These are phyloP conservation scores for Aspergillus floridensis DNA, from an alignment of 2,329 filamentous ascomycete species.

Conservation along the genomic window DNA sequence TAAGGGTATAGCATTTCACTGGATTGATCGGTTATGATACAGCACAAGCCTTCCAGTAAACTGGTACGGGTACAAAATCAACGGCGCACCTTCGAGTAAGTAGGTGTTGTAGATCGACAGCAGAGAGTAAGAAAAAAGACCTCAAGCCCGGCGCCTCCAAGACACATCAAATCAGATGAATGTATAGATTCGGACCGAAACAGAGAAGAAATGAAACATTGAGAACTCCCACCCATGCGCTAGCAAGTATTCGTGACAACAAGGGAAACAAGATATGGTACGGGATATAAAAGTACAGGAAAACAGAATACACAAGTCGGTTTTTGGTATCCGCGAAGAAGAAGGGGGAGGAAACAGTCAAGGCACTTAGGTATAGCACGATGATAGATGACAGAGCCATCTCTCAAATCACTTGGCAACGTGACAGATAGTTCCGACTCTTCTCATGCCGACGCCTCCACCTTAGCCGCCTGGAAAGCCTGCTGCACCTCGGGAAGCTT, in stretches of 20 bases:
- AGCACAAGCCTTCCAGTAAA: neutral
- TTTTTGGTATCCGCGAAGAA: slow-evolving; percentile 10
- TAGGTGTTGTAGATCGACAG: neutral
- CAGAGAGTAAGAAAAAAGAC: neutral
- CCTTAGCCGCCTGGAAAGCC: slow-evolving; percentile 36
- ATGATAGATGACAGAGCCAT: too few species aligned
- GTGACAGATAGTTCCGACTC: neutral
- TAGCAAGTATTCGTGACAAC: slow-evolving; percentile 33
- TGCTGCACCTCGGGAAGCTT: slow-evolving; percentile 36
- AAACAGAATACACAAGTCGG: slow-evolving; percentile 5
- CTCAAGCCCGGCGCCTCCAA: neutral
- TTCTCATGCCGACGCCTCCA: slow-evolving; percentile 17
- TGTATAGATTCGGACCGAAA: neutral
- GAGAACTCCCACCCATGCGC: slow-evolving; percentile 42
- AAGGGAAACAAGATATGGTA: slow-evolving; percentile 15
- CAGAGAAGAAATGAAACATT: slow-evolving; percentile 13
- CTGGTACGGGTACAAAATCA: too few species aligned
- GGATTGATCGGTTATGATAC: neutral
- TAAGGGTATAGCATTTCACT: slow-evolving; percentile 2
- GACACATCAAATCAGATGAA: neutral
- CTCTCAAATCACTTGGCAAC: too few species aligned
- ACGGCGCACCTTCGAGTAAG: too few species aligned
- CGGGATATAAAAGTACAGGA: slow-evolving; percentile 28
- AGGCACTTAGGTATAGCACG: neutral
- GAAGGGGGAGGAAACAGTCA: slow-evolving; percentile 9